Conservation (phyloP, 169 alveolate genomes). For the Amoebophrya sp. region DNA sequence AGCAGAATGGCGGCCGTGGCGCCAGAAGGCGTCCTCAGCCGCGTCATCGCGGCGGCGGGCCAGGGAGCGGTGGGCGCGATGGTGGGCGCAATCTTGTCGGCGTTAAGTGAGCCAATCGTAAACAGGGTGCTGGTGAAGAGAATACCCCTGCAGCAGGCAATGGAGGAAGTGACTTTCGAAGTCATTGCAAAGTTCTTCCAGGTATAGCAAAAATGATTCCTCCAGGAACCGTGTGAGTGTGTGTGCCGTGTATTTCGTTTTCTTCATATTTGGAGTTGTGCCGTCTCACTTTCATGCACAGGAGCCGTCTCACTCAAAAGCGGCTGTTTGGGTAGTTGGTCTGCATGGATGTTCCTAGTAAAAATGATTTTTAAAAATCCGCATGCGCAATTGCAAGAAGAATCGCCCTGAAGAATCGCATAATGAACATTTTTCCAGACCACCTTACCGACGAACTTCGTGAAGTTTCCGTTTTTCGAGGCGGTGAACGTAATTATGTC, state of each 20-base stretch:
- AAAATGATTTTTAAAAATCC: too few species aligned
- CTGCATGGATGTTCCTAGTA: too few species aligned
- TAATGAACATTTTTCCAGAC: constrained; percentile 22
- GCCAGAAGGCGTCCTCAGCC: background rate
- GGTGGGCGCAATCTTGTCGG: constrained; percentile 33
- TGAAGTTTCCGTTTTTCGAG: constrained; percentile 36
- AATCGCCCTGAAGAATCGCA: too few species aligned
- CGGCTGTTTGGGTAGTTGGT: too few species aligned
- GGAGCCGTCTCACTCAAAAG: too few species aligned
- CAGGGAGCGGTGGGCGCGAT: constrained; percentile 38
- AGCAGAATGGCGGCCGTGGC: background rate
- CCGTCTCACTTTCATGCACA: too few species aligned
- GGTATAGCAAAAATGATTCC: too few species aligned
- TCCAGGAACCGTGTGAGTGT: too few species aligned
- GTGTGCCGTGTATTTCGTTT: too few species aligned
- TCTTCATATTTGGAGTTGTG: too few species aligned
- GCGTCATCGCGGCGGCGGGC: constrained; percentile 35
- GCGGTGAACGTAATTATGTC: constrained; percentile 30
- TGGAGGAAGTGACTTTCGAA: constrained; percentile 31
- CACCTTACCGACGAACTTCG: constrained; percentile 35
- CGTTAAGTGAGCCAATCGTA: constrained; percentile 24
- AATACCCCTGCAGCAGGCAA: constrained; percentile 29
- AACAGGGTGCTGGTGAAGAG: constrained; percentile 33
- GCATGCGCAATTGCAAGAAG: too few species aligned
- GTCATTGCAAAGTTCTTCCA: constrained; percentile 31